Conservation (phyloP, 352 stramenopile species). For the Peronospora belbahrii region DNA sequence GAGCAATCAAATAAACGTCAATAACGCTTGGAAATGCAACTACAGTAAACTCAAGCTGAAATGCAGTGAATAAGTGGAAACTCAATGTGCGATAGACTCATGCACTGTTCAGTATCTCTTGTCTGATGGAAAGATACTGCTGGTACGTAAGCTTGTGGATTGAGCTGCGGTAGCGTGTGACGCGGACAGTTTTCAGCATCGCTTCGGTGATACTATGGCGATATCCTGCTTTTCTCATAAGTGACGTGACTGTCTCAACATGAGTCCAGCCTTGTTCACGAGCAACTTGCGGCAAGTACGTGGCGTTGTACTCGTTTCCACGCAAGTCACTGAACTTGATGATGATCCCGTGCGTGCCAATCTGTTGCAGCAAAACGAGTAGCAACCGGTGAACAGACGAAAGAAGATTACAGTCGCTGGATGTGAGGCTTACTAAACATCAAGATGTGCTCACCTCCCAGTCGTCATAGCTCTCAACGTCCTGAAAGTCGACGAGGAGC, state of each 20-base stretch:
- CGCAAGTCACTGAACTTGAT: slow-evolving; percentile 61
- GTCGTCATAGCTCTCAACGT: slow-evolving; percentile 66
- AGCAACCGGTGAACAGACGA: background rate
- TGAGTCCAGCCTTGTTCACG: slow-evolving; percentile 69
- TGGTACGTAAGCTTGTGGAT: slow-evolving; percentile 79
- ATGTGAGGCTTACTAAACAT: no score
- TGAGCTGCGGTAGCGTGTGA: slow-evolving; percentile 75
- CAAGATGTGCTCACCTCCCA: slow-evolving; percentile 52
- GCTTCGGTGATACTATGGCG: slow-evolving; percentile 39
- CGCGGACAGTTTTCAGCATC: slow-evolving; percentile 57
- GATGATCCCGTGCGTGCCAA: slow-evolving; percentile 72
- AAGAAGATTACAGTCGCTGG: no score
- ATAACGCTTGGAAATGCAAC: slow-evolving; percentile 14
- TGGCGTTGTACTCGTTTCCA: slow-evolving; percentile 53
- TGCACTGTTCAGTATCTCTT: slow-evolving; percentile 21
- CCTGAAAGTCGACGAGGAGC: slow-evolving; percentile 75
- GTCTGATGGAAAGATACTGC: slow-evolving; percentile 69
- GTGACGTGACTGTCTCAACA: slow-evolving; percentile 62
- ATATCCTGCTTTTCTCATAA: slow-evolving; percentile 76
- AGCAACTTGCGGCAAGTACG: slow-evolving; percentile 71
- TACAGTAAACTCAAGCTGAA: background rate
- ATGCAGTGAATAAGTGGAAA: background rate
- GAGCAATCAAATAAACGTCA: slow-evolving; percentile 21
- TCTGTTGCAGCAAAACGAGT: slow-evolving; percentile 18
- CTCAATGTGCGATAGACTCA: slow-evolving; percentile 7